Evolutionary conservation across 1,284 basidiomycete species (phyloP), one percentile per base, ranked within the genome.

Genomic region (Salmacisia buchloeana): DNA sequence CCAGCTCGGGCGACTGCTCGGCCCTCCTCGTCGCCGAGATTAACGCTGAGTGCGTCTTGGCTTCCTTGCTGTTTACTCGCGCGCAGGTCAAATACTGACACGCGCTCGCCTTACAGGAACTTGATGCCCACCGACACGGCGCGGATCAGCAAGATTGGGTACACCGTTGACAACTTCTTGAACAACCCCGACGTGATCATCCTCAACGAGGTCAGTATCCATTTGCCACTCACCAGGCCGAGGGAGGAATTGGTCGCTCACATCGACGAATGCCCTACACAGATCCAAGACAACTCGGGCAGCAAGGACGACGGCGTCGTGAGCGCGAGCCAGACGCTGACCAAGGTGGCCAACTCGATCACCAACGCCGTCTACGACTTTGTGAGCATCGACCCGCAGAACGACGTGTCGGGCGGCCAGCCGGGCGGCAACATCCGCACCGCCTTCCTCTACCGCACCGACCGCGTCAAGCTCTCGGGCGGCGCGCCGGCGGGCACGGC

Each of bases 381-480:
- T 65, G 71, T 84, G 25, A 82, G 84, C 60, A 83, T 87, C 59
- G 81, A 82, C 36, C 86, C 86, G 2, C 80, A 84, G 25, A 81
- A 87, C 66, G 82, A 82, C 29, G 75, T 84, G 74, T 86, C 87
- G 69, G 86, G 87, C n/a, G 87, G 86, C 5, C 75, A 84, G 64
- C 85, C 85, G 10, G 86, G 87, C 21, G 86, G 86, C 36, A 88
- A 88, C 68, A 88, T 88, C 63, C 82, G 86, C 34, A 83, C 84
- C 45, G 86, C 84, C 2, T 87, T 59, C 27, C 45, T 67, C 15
- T 87, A 84, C 76, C 82, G 83, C 43, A 77, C 83, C 27, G 82
- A 84, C 56, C 84, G 83, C 66, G 70, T 86, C 61, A 78, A 69
- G n/a, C 81, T 87, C n/a, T 84, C 84, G 4, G 41, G 41, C 41